Conservation (phyloP, 495 filamentous ascomycete genomes). For the Talaromyces trachyspermus region DNA sequence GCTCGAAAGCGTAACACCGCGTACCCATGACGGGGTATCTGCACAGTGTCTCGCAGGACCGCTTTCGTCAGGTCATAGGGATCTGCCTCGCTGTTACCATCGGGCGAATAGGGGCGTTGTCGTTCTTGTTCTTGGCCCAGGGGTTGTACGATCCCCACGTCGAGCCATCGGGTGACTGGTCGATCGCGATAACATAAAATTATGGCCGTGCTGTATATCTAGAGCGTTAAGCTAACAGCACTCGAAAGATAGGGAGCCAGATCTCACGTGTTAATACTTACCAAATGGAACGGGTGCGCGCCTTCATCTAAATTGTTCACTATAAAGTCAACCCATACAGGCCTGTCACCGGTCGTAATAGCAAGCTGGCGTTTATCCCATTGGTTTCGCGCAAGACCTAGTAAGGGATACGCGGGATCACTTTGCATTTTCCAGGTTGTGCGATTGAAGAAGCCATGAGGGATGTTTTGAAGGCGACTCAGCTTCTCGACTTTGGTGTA, state of each 20-base stretch:
- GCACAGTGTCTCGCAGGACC: slow-evolving; percentile 46
- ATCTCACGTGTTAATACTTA: no score
- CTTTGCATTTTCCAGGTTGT: slow-evolving; percentile 37
- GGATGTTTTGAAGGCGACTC: slow-evolving; percentile 30
- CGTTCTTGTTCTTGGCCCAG: slow-evolving; percentile 10
- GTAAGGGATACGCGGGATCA: slow-evolving; percentile 22
- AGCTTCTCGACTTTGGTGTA: slow-evolving; percentile 43
- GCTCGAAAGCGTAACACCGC: slow-evolving; percentile 59
- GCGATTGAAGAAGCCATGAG: slow-evolving; percentile 41
- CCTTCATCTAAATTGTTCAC: slow-evolving; percentile 47
- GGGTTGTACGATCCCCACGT: no score
- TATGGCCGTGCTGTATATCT: no score
- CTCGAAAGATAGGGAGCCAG: no score
- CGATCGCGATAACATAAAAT: no score
- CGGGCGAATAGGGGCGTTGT: no score
- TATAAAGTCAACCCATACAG: slow-evolving; percentile 39
- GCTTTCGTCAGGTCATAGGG: slow-evolving; percentile 27
- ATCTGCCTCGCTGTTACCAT: slow-evolving; percentile 29
- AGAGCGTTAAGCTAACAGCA: no score
- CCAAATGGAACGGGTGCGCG: slow-evolving; percentile 45
- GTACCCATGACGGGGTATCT: slow-evolving; percentile 48
- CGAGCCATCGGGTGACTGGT: no score
- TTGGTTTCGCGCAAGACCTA: slow-evolving; percentile 19
- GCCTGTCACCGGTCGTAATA: slow-evolving; percentile 18
- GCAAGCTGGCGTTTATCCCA: slow-evolving; percentile 40